phyloP scores from a whole-genome alignment of 1,284 basidiomycete species.

The Boletus austroedulis region DNA sequence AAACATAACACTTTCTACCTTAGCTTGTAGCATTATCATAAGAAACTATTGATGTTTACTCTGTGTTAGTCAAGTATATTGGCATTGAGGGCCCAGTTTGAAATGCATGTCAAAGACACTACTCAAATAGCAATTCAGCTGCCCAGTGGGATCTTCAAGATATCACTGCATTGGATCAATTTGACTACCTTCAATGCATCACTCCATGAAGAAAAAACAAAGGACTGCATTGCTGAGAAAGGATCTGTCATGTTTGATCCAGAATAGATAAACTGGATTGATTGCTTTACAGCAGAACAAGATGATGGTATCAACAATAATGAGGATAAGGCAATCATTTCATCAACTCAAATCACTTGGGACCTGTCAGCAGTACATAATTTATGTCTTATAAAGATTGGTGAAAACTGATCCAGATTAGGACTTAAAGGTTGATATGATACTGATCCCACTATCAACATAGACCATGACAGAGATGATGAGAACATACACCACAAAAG shows the following conservation, averaged over 20 bases:
- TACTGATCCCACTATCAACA: not conserved
- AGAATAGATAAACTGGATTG: not conserved
- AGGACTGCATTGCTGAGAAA: not conserved
- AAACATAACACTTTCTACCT: too few relatives aligned
- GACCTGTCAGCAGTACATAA: not conserved
- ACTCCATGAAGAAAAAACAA: not conserved
- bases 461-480: not conserved
- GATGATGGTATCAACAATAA: not conserved
- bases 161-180: constrained; percentile 1
- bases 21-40: not conserved
- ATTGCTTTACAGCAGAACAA: not conserved
- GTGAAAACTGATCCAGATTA: not conserved
- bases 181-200: not conserved
- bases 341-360: not conserved
- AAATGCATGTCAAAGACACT: not conserved
- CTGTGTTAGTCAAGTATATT: constrained; percentile 2
- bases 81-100: not conserved
- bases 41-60: not conserved
- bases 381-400: not conserved
- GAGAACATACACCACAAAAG: not conserved
- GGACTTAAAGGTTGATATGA: not conserved
- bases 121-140: not conserved
- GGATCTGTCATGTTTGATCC: not conserved
- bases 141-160: not conserved
- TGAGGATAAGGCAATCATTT: not conserved